Conservation (phyloP, 257 asterid genomes). For the Penstemon newberryi region DNA sequence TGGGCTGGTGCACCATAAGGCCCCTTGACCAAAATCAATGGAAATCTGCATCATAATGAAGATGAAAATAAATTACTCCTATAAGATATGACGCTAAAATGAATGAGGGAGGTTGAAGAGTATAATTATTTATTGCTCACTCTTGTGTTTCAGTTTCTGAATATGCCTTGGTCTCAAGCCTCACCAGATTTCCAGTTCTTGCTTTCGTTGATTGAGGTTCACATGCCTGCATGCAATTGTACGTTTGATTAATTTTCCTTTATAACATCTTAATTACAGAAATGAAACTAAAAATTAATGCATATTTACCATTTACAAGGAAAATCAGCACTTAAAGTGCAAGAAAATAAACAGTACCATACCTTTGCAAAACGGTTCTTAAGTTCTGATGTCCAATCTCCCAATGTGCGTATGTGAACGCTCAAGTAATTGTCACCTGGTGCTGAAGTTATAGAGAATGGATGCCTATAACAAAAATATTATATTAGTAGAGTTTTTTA, state of each 20-base stretch:
- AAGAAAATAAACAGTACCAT: not conserved
- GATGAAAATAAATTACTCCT: not conserved
- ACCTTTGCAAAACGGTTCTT: slow-evolving; percentile 65
- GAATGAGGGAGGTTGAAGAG: not conserved
- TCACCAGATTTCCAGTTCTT: slow-evolving; percentile 53
- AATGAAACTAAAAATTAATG: not conserved
- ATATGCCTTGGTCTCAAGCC: slow-evolving; percentile 72
- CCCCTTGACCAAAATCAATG: slow-evolving; percentile 67
- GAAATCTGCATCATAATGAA: slow-evolving; percentile 47
- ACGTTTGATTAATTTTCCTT: too few relatives aligned
- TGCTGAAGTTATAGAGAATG: slow-evolving; percentile 94
- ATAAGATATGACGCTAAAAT: not conserved
- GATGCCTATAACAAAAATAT: slow-evolving; percentile 58
- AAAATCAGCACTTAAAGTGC: not conserved
- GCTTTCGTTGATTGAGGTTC: slow-evolving; percentile 49
- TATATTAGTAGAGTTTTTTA: not conserved
- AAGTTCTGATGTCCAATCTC: slow-evolving; percentile 95
- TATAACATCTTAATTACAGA: not conserved
- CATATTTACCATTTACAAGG: too few relatives aligned
- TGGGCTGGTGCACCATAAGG: slow-evolving; percentile 98
- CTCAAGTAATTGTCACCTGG: slow-evolving; percentile 84
- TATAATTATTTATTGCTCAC: slow-evolving; percentile 33
- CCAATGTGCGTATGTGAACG: slow-evolving; percentile 78
- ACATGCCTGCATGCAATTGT: slow-evolving; percentile 48
- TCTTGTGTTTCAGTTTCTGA: slow-evolving; percentile 43